A percentile compares a stretch with the other conserved stretches of the same genome.
Conservation (phyloP, 257 asterid species). For the Solanum etuberosum region DNA sequence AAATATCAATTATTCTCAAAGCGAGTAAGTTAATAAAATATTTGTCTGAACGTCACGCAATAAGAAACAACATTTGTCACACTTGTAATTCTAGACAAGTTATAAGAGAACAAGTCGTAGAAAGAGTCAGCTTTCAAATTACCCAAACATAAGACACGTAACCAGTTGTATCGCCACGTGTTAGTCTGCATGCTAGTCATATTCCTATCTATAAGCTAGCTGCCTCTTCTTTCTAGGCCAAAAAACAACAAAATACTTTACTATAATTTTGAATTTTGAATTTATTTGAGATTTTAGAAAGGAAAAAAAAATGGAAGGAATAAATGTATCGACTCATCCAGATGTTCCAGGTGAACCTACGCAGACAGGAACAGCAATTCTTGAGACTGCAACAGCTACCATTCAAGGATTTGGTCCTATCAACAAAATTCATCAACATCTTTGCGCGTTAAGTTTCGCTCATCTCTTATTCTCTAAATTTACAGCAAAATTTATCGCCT, state of each 20-base stretch:
- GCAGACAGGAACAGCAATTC: slow-evolving; percentile 43
- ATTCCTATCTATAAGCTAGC: background rate
- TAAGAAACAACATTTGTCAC: background rate
- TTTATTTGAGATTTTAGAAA: too few relatives aligned
- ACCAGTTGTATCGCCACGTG: slow-evolving; percentile 17
- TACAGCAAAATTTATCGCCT: too few relatives aligned
- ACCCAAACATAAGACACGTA: background rate
- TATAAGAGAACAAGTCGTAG: background rate
- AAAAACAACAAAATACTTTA: background rate
- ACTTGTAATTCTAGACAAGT: background rate
- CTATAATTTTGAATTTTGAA: too few relatives aligned
- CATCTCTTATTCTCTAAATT: background rate
- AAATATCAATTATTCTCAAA: too few relatives aligned
- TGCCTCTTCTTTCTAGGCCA: background rate
- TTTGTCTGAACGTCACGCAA: background rate
- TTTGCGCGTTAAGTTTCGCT: slow-evolving; percentile 61
- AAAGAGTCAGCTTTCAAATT: background rate
- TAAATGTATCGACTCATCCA: slow-evolving; percentile 31
- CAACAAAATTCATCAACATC: slow-evolving; percentile 88
- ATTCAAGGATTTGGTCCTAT: slow-evolving; percentile 74
- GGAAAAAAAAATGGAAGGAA: slow-evolving; percentile 38
- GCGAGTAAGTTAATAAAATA: background rate
- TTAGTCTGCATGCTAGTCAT: slow-evolving; percentile 16
- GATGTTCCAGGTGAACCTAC: slow-evolving; percentile 78
- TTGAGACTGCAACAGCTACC: slow-evolving; percentile 72